A percentile compares a stretch with the other conserved stretches of the same genome.
phyloP scores from a whole-genome alignment of 192 early-diverging fungal genomes.

The Podochytrium sp. region DNA sequence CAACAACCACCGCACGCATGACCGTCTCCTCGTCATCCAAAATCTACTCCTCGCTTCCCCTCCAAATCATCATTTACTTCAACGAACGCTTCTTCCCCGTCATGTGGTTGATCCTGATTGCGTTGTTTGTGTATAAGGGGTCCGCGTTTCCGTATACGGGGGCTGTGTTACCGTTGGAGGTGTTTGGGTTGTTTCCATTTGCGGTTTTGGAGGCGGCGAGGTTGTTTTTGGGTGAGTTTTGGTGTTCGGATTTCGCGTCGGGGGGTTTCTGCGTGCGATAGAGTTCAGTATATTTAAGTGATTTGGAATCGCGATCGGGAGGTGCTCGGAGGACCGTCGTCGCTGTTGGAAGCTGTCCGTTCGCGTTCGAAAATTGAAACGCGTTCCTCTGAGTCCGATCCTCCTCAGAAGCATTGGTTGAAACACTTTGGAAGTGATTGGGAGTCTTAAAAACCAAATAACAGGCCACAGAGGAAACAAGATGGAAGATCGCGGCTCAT shows the following conservation, averaged over 20 bases:
- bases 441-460: no score
- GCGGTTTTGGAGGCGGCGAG: constrained; percentile 32
- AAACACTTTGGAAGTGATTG: no score
- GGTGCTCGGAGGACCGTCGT: no score
- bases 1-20: background rate
- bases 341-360: no score
- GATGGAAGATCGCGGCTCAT: constrained; percentile 33
- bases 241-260: background rate
- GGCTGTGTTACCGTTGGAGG: constrained; percentile 32
- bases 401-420: no score
- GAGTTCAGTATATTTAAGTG: no score
- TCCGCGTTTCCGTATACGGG: constrained; percentile 33
- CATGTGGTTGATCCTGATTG: constrained; percentile 34
- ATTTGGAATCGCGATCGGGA: background rate
- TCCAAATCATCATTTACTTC: constrained; percentile 46
- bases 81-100: constrained; percentile 36
- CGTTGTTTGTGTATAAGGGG: constrained; percentile 44
- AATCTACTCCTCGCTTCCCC: constrained; percentile 40
- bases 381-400: no score
- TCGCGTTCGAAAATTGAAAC: background rate
- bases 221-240: constrained; percentile 36
- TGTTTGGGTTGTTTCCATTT: constrained; percentile 35
- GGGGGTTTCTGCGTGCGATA: background rate
- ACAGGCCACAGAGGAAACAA: constrained; percentile 46
- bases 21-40: background rate